phyloP scores from a whole-genome alignment of 2,329 filamentous ascomycete genomes.

The Cytospora mali region DNA sequence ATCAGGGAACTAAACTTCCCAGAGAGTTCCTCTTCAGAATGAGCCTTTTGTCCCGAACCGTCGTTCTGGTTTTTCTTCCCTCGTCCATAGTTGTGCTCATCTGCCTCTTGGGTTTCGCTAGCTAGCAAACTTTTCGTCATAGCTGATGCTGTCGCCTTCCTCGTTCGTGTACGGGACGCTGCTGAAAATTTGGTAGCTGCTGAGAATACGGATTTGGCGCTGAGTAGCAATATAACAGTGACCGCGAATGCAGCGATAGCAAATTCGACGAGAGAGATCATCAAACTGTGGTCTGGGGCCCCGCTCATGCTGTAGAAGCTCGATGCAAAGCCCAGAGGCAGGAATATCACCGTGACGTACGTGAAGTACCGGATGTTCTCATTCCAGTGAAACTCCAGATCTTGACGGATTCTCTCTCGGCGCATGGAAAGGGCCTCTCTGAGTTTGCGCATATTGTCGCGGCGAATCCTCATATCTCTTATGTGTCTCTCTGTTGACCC shows the following conservation, averaged over 20 bases:
- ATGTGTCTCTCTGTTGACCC: slow-evolving; percentile 6
- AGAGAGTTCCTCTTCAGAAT: background rate
- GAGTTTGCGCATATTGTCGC: slow-evolving; percentile 9
- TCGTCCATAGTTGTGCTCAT: background rate
- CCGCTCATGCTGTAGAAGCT: slow-evolving; percentile 39
- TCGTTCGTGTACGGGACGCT: background rate
- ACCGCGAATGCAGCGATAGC: slow-evolving; percentile 10
- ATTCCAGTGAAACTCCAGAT: slow-evolving; percentile 26
- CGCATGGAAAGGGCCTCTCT: background rate
- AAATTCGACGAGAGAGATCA: slow-evolving; percentile 29
- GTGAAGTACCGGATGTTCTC: slow-evolving; percentile 40
- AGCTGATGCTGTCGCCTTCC: background rate
- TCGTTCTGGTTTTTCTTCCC: too few species aligned
- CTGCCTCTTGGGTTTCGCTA: background rate
- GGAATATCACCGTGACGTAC: slow-evolving; percentile 40
- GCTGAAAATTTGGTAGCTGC: background rate
- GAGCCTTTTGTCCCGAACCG: background rate
- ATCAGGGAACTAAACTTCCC: background rate
- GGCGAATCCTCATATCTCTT: background rate
- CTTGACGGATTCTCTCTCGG: slow-evolving; percentile 24
- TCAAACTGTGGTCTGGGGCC: slow-evolving; percentile 28
- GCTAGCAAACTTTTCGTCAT: background rate
- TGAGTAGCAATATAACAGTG: slow-evolving; percentile 1
- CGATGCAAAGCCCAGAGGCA: slow-evolving; percentile 37
- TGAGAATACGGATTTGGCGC: background rate